These are phyloP conservation scores for Dunaliella primolecta DNA, from an alignment of 139 green algal species.

Conservation along the genomic window DNA sequence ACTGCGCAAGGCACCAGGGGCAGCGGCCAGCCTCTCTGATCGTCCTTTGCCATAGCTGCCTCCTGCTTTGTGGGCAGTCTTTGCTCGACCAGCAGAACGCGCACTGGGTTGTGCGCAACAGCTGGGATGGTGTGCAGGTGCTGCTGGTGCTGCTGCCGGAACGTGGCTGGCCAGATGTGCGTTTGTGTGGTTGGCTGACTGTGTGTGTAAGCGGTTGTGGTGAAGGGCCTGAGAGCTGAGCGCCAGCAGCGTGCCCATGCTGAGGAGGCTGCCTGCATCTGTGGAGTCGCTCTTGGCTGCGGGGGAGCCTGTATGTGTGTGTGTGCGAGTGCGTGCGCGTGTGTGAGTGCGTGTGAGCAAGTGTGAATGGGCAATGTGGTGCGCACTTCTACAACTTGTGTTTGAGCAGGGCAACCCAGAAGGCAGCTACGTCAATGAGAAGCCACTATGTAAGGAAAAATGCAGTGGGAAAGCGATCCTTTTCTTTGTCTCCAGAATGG, in stretches of 20 bases:
- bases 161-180: background rate
- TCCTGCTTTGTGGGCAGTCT: too few relatives aligned
- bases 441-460: too few relatives aligned
- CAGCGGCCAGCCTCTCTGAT: too few relatives aligned
- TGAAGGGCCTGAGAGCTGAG: background rate
- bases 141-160: background rate
- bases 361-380: background rate
- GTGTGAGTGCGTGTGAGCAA: background rate
- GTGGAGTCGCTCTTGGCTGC: background rate
- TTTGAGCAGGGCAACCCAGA: too few relatives aligned
- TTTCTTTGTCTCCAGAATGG: background rate
- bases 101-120: too few relatives aligned
- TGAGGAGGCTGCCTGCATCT: background rate
- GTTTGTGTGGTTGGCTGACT: background rate
- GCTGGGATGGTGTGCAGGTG: background rate
- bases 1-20: too few relatives aligned
- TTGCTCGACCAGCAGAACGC: too few relatives aligned
- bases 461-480: too few relatives aligned
- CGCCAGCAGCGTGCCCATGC: background rate
- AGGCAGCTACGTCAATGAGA: too few relatives aligned
- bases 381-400: background rate
- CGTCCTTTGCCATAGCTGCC: too few relatives aligned
- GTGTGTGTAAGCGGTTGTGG: background rate
- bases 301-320: background rate
- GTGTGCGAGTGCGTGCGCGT: constrained; percentile 3